A percentile compares a stretch with the other conserved stretches of the same genome.
phyloP scores from a whole-genome alignment of 1,284 basidiomycete species.

The Testicularia cyperi region DNA sequence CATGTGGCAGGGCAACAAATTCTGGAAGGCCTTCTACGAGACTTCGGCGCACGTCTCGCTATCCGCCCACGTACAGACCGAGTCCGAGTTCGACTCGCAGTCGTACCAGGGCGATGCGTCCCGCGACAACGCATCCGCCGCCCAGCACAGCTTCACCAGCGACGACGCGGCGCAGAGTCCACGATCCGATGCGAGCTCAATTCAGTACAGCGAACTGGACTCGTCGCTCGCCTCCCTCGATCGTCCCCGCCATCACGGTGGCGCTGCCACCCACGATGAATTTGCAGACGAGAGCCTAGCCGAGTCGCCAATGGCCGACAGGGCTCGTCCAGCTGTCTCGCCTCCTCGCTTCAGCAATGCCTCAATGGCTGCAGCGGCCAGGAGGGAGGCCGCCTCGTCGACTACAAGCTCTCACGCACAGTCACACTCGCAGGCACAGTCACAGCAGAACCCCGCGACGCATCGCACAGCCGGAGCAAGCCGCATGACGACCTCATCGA shows the following conservation, averaged over 20 bases:
- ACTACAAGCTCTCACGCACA: conserved; percentile 24
- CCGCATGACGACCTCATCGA: conserved; percentile 36
- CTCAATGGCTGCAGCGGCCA: conserved; percentile 68
- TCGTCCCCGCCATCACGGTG: too few species aligned
- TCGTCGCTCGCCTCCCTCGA: conserved; percentile 14
- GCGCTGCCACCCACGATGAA: conserved; percentile 5
- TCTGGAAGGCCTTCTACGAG: conserved; percentile 95
- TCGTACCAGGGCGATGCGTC: conserved; percentile 28
- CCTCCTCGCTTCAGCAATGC: conserved; percentile 55
- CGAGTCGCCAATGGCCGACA: conserved; percentile 60
- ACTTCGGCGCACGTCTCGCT: conserved; percentile 82
- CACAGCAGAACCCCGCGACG: conserved; percentile 63
- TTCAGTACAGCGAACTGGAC: conserved; percentile 25
- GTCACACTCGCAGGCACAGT: conserved; percentile 29
- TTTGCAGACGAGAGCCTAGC: conserved; percentile 24
- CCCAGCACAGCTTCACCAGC: conserved; percentile 19
- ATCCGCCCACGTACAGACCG: conserved; percentile 29
- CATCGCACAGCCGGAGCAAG: not conserved
- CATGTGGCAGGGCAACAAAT: conserved; percentile 85
- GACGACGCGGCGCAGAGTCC: conserved; percentile 19
- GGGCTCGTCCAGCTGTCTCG: conserved; percentile 69
- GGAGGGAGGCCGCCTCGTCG: conserved; percentile 61
- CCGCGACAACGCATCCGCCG: conserved; percentile 19
- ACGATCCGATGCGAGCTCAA: conserved; percentile 19
- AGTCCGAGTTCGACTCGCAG: conserved; percentile 28